Evolutionary conservation across 805 yeast genomes (phyloP), one percentile per base, ranked within the genome.

Genomic region (Candida coquimbonensis): DNA sequence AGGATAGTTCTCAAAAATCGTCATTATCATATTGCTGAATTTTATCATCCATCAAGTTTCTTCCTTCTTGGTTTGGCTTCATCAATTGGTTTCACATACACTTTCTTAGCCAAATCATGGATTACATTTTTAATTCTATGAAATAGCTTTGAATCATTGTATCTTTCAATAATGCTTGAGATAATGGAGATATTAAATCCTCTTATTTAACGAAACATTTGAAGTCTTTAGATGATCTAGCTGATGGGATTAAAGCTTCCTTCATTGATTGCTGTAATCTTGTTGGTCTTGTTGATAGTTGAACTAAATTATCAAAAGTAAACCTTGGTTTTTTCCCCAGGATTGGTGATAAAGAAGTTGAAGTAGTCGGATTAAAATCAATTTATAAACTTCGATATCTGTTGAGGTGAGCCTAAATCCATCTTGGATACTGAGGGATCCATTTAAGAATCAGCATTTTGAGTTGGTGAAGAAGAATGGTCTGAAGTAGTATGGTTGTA

Each of bases 401-500:
- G 54, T 51, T 9, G 54, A 57, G 1, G 46, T 50, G 47, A 49
- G 39, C 67, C 71, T 6, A 77, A 52, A 52, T 74, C 77, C 72
- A 78, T 63, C 2, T 56, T 49, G 13, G 70, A 67, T 13, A 81
- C 67, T 33, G 68, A 64, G 12, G 65, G 53, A 14, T 65, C 70
- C 81, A 78, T 77, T 9, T 61, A 39, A 0, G 53, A 55, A 38
- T 69, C 60, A 61, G 71, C 66, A 35, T 74, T 68, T 5, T 56
- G 48, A 1, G 63, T 54, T 3, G 78, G 77, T 17, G 65, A 47
- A 29, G 60, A 48, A 9, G 52, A 51, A 40, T 59, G 55, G 37
- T 58, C 55, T 39, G 50, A 48, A 39, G 51, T 53, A 17, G 19
- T 38, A 53, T 33, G 36, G 55, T 53, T 49, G 48, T 51, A 38